phyloP scores from a whole-genome alignment of 495 filamentous ascomycete species.

The Penicillium flavigenum region DNA sequence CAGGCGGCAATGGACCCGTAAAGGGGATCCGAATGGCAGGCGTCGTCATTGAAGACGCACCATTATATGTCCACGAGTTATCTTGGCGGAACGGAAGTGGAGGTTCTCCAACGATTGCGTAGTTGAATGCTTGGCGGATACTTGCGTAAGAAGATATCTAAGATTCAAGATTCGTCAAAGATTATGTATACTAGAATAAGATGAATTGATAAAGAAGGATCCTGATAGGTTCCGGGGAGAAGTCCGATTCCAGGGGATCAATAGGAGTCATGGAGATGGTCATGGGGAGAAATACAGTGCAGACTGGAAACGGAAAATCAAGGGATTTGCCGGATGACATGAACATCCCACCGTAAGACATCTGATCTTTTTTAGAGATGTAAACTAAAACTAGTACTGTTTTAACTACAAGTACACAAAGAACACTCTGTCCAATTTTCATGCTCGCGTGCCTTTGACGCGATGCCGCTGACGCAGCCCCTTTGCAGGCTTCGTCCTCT shows the following conservation, averaged over 20 bases:
- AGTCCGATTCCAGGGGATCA: neutral
- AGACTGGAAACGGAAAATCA: constrained; percentile 15
- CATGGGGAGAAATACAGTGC: constrained; percentile 6
- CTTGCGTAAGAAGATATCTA: neutral
- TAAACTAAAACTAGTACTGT: neutral
- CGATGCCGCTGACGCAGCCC: constrained; percentile 50
- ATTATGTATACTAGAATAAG: neutral
- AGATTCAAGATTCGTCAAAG: neutral
- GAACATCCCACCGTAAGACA: constrained; percentile 3
- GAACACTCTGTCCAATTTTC: constrained; percentile 28
- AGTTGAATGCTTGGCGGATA: constrained; percentile 7
- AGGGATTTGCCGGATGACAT: constrained; percentile 32
- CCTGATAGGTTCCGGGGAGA: neutral
- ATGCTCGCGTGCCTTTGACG: constrained; percentile 28
- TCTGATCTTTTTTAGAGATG: neutral
- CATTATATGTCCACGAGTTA: constrained; percentile 6
- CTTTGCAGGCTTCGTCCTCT: constrained; percentile 48
- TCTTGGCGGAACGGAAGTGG: constrained; percentile 7
- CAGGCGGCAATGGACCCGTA: constrained; percentile 76
- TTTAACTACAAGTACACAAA: neutral
- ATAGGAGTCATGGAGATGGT: constrained; percentile 5
- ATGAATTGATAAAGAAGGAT: neutral
- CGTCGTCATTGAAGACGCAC: constrained; percentile 56
- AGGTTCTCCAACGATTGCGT: constrained; percentile 13
- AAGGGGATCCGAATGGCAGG: constrained; percentile 87